Percentiles rank a stretch among this genome's conserved stretches.
Conservation (phyloP, 495 filamentous ascomycete species). For the Penicillium atrosanguineum region DNA sequence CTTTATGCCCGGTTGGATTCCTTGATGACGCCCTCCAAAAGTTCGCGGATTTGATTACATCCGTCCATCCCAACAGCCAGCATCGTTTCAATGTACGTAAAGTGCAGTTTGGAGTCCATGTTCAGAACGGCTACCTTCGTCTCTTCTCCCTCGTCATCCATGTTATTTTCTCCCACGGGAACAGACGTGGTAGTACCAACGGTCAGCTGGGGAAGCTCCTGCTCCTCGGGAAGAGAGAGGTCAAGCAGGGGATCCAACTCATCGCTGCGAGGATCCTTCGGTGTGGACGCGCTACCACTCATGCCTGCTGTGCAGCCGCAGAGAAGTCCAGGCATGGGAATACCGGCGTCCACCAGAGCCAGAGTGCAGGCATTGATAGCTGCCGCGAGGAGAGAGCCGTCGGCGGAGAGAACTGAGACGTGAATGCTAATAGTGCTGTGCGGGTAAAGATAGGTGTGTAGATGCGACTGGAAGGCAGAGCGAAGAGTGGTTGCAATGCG, state of each 20-base stretch:
- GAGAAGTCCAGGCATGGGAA: slow-evolving; percentile 90
- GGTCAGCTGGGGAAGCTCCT: slow-evolving; percentile 85
- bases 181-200: slow-evolving; percentile 69
- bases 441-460: slow-evolving; percentile 86
- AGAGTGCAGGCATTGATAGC: slow-evolving; percentile 90
- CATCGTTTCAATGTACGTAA: slow-evolving; percentile 82
- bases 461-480: slow-evolving; percentile 65
- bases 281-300: slow-evolving; percentile 58
- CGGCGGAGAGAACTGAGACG: slow-evolving; percentile 83
- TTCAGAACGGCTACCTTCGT: slow-evolving; percentile 77
- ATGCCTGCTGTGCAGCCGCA: slow-evolving; percentile 84
- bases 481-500: slow-evolving; percentile 78
- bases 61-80: slow-evolving; percentile 87
- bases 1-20: slow-evolving; percentile 25
- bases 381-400: slow-evolving; percentile 86
- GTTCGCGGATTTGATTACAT: slow-evolving; percentile 77
- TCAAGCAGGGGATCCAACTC: slow-evolving; percentile 86
- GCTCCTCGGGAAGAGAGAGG: slow-evolving; percentile 80
- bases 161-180: slow-evolving; percentile 35
- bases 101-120: slow-evolving; percentile 80
- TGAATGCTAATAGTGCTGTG: slow-evolving; percentile 80
- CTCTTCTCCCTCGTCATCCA: slow-evolving; percentile 38
- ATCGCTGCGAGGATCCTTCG: slow-evolving; percentile 55
- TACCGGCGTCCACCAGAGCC: slow-evolving; percentile 88
- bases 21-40: slow-evolving; percentile 61